Base-by-base conservation (phyloP, 1,284 basidiomycete species). In the Ustilago trichophora region DNA sequence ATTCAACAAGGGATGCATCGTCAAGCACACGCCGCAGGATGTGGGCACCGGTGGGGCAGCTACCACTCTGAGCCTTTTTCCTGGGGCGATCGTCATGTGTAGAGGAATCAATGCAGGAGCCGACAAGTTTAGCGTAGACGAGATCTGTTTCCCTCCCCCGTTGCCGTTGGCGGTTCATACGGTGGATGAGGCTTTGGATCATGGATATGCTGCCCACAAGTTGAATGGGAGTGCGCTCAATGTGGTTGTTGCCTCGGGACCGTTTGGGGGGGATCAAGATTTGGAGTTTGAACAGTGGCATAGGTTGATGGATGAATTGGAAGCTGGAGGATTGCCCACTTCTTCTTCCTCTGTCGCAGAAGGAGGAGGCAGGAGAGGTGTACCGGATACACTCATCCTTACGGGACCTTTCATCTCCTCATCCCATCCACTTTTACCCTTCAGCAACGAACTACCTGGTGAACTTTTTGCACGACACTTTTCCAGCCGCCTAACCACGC, bases 81-180 rank as follows among this genome's bases (percentile, higher is more conserved):
- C 93, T 0, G 96, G 96, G 2, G 89, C 89, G 33, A 88, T 98
- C 41, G 89, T 91, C 0, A 91, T 90, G 3, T 80, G 97, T n/a
- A 90, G 88, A 69, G 96, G 96, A 0, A 87, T 87, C 75, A 98
- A 98, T 80, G 93, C 93, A 2, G 92, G 92, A 1, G 93, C 91
- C 4, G 89, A 88, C 3, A 88, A 87, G 80, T 98, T 97, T 79
- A 85, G 88, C 13, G 93, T 90, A 0, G 87, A 88, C 22, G 93
- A 98, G 77, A 85, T 97, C 12, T 82, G 97, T 31, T 85, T 89
- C 72, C 75, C 74, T 18, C 76, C 79, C 2, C 55, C 77, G 0
- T 45, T 80, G 24, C 75, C 76, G 1, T 59, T 76, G 24, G 68
- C 78, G 6, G 67, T 69, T 3, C 68, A 74, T 13, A 51, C 49